Conservation (phyloP, 1,284 basidiomycete species). For the Microbotryum violaceum region DNA sequence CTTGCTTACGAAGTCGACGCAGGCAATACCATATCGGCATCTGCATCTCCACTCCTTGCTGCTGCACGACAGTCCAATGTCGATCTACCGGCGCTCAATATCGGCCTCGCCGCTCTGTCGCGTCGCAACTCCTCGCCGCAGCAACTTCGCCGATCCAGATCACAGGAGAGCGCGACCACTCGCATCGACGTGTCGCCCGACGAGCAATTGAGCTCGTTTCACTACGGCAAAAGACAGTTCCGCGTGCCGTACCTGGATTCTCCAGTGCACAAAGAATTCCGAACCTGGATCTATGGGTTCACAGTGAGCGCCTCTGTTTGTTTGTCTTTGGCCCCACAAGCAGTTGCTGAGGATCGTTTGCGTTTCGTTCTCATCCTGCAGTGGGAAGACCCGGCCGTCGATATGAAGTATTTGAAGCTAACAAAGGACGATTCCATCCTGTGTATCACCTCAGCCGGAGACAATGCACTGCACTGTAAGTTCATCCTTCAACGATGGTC, state of each 20-base stretch:
- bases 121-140: slow-evolving; percentile 36
- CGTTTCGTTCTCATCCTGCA: slow-evolving; percentile 51
- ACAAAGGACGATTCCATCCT: slow-evolving; percentile 60
- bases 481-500: not conserved
- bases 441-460: slow-evolving; percentile 70
- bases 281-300: slow-evolving; percentile 39
- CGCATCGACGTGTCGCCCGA: slow-evolving; percentile 30
- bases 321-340: not conserved
- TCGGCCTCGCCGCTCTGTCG: slow-evolving; percentile 30
- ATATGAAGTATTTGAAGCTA: slow-evolving; percentile 61
- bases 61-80: slow-evolving; percentile 9
- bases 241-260: slow-evolving; percentile 69
- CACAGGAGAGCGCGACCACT: slow-evolving; percentile 18
- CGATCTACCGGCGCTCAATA: slow-evolving; percentile 21
- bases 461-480: slow-evolving; percentile 64
- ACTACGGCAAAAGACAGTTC: slow-evolving; percentile 56
- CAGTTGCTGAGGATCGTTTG: not conserved
- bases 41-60: slow-evolving; percentile 42
- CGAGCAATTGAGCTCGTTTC: slow-evolving; percentile 51
- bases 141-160: slow-evolving; percentile 11
- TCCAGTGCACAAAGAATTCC: slow-evolving; percentile 64
- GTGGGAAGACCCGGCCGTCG: slow-evolving; percentile 74
- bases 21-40: slow-evolving; percentile 55
- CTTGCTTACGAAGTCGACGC: slow-evolving; percentile 64
- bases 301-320: not conserved